Evolutionary conservation across 2,329 filamentous ascomycete genomes (phyloP), one percentile per base, ranked within the genome.

Genomic region (Rhynchosporium agropyri): DNA sequence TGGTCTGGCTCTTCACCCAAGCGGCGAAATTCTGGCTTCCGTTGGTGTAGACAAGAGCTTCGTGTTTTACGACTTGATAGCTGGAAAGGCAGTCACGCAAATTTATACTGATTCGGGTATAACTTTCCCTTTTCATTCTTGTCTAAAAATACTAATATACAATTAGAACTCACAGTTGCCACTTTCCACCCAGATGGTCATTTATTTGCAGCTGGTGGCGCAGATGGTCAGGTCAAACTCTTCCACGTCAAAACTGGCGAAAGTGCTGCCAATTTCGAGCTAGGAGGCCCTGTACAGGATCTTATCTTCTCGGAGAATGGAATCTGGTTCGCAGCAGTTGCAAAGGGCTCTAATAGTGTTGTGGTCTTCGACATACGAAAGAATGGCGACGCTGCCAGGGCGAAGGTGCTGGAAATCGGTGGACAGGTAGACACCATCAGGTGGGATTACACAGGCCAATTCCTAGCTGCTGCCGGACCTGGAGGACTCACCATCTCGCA

Each of bases 141-240:
- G 1, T 38, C 13, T 54, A 3, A 8, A 13, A 15, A 43, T 8
- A 8, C 65, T 70, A 64, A 71, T 58, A 13, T 12, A 28, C 10
- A 8, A 15, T 38, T 51, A 75, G 74, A 72, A 68, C 68, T 75
- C 15, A 90, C 89, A 1, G 85, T 88, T 57, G 90, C 88, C 67
- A 85, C 89, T 40, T 98, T 99, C 83, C 95, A 99, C 75, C 95
- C 96, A 6, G 95, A 99, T 74, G 95, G 95, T n/a, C 91, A 97
- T 74, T 83, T 99, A 5, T 86, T 98, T 70, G 94, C 92, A 45
- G 90, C 89, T 2, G 95, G 94, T 66, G 90, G 89, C n/a, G 79
- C 80, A 9, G 83, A 89, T 55, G 92, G 92, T 50, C 87, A 92
- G 63, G 89, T 99, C 75, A 91, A 93, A 75, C 84, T 99, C 59